phyloP scores from a whole-genome alignment of 306 rosid species.

The Prunus mira region DNA sequence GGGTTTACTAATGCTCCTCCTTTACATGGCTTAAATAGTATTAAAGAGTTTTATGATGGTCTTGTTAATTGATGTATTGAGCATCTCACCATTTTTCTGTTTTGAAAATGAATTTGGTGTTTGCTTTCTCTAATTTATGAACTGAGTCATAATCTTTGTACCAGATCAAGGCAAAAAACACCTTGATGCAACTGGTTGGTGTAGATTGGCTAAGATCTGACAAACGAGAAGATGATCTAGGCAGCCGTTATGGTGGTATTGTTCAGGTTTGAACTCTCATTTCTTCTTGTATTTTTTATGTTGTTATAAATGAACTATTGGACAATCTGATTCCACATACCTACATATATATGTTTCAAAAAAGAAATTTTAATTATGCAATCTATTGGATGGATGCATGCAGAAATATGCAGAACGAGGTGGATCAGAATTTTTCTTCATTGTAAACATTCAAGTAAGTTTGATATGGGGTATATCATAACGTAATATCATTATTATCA shows the following conservation, averaged over 20 bases:
- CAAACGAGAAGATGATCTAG: conserved; percentile 64
- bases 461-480: neutral
- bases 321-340: neutral
- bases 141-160: conserved; percentile 10
- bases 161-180: conserved; percentile 66
- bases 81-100: neutral
- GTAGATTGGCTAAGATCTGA: conserved; percentile 77
- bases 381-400: conserved; percentile 29
- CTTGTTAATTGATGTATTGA: neutral
- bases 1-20: neutral
- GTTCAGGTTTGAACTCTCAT: conserved; percentile 55
- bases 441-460: conserved; percentile 78
- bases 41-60: neutral
- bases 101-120: neutral
- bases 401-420: conserved; percentile 69
- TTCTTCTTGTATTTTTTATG: neutral
- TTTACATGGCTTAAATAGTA: neutral
- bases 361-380: neutral
- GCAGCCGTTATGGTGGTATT: conserved; percentile 62
- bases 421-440: conserved; percentile 75
- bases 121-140: neutral
- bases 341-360: neutral
- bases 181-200: conserved; percentile 75
- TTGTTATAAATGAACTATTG: neutral
- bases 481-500: neutral